Percentiles rank a stretch among this genome's conserved stretches.
Conservation (phyloP, 2,329 filamentous ascomycete genomes). For the Aspergillus costaricaensis region DNA sequence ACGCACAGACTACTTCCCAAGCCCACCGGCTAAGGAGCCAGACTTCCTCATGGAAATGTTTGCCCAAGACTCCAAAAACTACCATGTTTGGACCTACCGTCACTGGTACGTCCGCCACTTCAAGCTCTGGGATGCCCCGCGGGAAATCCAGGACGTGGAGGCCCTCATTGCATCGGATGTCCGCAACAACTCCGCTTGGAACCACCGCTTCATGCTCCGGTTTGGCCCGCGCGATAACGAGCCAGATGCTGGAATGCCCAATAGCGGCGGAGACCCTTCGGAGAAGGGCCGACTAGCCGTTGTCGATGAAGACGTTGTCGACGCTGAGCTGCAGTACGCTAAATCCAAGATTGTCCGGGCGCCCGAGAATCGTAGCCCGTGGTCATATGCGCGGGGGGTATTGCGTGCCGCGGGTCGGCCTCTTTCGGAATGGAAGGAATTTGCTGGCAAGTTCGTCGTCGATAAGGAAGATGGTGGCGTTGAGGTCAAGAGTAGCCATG, state of each 20-base stretch:
- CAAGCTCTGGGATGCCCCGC: constrained; percentile 56
- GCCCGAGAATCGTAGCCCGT: constrained; percentile 91
- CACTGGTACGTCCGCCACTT: constrained; percentile 73
- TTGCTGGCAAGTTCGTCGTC: constrained; percentile 57
- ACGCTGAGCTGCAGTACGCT: constrained; percentile 74
- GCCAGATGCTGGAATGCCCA: constrained; percentile 41
- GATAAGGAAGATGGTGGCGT: constrained; percentile 44
- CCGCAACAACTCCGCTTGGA: constrained; percentile 96
- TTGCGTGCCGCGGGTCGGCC: constrained; percentile 64
- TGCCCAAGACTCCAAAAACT: constrained; percentile 87
- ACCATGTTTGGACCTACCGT: constrained; percentile 96
- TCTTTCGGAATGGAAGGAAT: constrained; percentile 53
- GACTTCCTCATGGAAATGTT: constrained; percentile 81
- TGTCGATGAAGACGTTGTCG: constrained; percentile 64
- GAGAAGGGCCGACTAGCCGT: constrained; percentile 39
- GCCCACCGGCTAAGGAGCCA: constrained; percentile 66
- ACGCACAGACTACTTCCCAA: constrained; percentile 50
- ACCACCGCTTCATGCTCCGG: constrained; percentile 91
- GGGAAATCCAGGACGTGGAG: constrained; percentile 71
- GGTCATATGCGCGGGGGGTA: constrained; percentile 86
- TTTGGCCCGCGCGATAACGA: constrained; percentile 63
- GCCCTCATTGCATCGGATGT: constrained; percentile 75
- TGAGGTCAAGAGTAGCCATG: constrained; percentile 62
- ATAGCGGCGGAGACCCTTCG: constrained; percentile 19
- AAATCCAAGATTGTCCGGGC: constrained; percentile 73